Conservation (phyloP, 2,329 filamentous ascomycete genomes). For the Talaromyces sp. region DNA sequence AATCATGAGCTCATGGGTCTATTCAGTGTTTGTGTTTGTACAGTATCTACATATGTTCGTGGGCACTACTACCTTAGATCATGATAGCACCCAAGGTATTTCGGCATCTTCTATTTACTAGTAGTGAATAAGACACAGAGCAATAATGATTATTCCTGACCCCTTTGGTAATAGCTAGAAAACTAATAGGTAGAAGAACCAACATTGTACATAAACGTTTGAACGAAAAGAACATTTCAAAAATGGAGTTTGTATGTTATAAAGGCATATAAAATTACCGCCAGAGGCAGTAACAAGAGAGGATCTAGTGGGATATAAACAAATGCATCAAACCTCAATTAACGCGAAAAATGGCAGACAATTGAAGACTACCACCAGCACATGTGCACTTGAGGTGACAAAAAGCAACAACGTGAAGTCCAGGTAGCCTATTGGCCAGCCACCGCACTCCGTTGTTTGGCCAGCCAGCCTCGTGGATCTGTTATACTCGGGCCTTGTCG, state of each 20-base stretch:
- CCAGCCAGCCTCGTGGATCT: conserved; percentile 49
- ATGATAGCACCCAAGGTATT: no score
- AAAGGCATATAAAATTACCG: not conserved
- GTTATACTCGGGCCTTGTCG: conserved; percentile 39
- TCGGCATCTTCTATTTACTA: no score
- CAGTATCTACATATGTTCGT: no score
- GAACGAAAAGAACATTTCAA: not conserved
- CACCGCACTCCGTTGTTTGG: conserved; percentile 47
- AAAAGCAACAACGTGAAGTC: not conserved
- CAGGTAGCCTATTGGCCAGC: conserved; percentile 33
- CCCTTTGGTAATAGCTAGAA: no score
- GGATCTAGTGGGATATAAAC: not conserved
- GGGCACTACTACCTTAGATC: no score
- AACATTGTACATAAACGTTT: not conserved
- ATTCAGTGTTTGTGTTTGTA: no score
- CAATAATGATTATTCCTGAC: no score
- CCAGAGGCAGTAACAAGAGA: not conserved
- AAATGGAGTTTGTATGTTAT: not conserved
- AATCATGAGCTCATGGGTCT: no score
- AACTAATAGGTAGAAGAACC: no score
- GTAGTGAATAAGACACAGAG: no score
- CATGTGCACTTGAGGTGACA: not conserved
- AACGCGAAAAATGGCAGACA: not conserved
- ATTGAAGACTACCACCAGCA: no score
- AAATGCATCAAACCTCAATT: not conserved